Conservation (phyloP, 108 stramenopile species). For the Fragilaria crotonensis region DNA sequence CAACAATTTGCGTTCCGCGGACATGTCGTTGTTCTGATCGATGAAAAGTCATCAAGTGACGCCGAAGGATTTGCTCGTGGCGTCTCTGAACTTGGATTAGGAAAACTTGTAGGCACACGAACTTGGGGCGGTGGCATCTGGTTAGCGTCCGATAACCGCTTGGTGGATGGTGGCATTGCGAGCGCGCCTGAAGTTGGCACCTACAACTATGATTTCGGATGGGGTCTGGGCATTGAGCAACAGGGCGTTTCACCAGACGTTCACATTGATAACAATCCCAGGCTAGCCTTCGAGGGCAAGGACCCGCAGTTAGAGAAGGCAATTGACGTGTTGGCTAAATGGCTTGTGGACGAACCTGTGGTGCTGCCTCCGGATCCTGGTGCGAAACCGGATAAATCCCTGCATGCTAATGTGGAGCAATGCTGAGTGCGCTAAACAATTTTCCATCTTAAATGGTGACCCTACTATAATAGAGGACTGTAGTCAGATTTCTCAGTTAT, state of each 20-base stretch:
- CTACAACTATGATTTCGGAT: slow-evolving; percentile 58
- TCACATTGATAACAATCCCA: slow-evolving; percentile 71
- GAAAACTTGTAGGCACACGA: slow-evolving; percentile 64
- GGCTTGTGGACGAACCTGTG: slow-evolving; percentile 52
- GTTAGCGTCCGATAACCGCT: slow-evolving; percentile 53
- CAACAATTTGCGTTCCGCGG: slow-evolving; percentile 69
- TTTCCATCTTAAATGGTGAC: no score
- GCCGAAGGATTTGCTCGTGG: slow-evolving; percentile 69
- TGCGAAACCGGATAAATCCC: slow-evolving; percentile 18
- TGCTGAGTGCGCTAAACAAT: no score
- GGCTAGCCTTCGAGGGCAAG: slow-evolving; percentile 33
- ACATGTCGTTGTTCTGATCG: slow-evolving; percentile 61
- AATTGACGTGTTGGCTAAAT: slow-evolving; percentile 44
- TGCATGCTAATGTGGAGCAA: neutral
- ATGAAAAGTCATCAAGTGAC: slow-evolving; percentile 66
- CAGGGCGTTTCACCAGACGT: slow-evolving; percentile 66
- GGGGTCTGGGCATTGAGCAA: slow-evolving; percentile 64
- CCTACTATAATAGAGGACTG: no score
- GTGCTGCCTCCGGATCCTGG: slow-evolving; percentile 29
- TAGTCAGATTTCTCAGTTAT: no score
- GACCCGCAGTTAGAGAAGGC: slow-evolving; percentile 56
- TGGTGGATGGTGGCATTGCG: slow-evolving; percentile 74
- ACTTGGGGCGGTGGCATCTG: slow-evolving; percentile 82
- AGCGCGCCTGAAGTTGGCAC: slow-evolving; percentile 58
- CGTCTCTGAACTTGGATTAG: slow-evolving; percentile 65